Conservation (phyloP, 345 rosid genomes). For the Aegle marmelos region DNA sequence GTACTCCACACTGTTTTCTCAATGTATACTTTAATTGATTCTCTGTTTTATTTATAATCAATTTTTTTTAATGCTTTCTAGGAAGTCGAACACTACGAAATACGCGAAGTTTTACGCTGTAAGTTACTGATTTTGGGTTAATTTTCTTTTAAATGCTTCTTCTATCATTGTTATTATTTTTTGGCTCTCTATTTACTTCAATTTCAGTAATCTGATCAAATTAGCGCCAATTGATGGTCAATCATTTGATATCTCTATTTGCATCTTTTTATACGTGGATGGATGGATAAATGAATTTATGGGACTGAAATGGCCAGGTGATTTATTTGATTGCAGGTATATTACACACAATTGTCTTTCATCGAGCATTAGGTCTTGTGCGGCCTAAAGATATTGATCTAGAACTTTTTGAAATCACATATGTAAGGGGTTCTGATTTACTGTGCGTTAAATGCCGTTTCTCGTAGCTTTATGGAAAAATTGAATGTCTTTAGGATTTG, state of each 20-base stretch:
- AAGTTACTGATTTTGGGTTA: slow-evolving; percentile 29
- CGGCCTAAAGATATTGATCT: slow-evolving; percentile 92
- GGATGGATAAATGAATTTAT: not conserved
- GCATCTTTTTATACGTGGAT: not conserved
- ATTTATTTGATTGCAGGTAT: slow-evolving; percentile 51
- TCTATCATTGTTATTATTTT: not conserved
- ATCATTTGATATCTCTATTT: not conserved
- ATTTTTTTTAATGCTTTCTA: slow-evolving; percentile 16
- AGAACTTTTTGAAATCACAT: slow-evolving; percentile 84
- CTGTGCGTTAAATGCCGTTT: not conserved
- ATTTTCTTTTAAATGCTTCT: not conserved
- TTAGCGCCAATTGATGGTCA: not conserved
- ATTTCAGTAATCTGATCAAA: not conserved
- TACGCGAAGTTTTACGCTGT: slow-evolving; percentile 87
- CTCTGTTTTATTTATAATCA: not conserved
- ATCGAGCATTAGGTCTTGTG: slow-evolving; percentile 88
- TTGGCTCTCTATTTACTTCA: not conserved
- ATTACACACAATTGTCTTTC: slow-evolving; percentile 84
- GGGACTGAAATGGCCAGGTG: slow-evolving; percentile 7
- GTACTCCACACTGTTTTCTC: slow-evolving; percentile 25
- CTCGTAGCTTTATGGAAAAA: not conserved
- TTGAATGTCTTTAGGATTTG: not conserved
- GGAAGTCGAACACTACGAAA: slow-evolving; percentile 88
- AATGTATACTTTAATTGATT: not conserved
- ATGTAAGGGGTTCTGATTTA: slow-evolving; percentile 43